These are phyloP conservation scores for Gaultheria prostrata DNA, from an alignment of 148 eudicot genomes.

Conservation along the genomic window DNA sequence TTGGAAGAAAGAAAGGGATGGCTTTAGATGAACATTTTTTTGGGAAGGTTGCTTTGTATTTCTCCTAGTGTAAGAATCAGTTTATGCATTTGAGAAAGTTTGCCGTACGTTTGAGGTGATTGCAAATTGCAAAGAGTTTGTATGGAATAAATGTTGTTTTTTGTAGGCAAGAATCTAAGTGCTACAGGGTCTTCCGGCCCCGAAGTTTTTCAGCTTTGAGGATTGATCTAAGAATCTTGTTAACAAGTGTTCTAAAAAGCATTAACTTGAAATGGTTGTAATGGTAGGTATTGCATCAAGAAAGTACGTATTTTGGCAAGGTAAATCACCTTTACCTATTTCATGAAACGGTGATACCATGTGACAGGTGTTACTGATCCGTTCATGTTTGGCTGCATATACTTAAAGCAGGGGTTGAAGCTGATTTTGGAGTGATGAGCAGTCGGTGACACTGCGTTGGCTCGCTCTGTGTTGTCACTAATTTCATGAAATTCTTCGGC, in stretches of 20 bases:
- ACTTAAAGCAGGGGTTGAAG: too few species aligned
- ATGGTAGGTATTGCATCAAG: too few species aligned
- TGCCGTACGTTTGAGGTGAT: background rate
- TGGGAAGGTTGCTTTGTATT: constrained; percentile 18
- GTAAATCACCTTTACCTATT: too few species aligned
- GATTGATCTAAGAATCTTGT: background rate
- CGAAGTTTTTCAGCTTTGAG: background rate
- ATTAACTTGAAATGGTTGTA: background rate
- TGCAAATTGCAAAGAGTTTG: too few species aligned
- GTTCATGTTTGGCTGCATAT: too few species aligned
- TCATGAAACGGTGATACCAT: too few species aligned
- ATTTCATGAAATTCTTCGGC: too few species aligned
- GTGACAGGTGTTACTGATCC: too few species aligned
- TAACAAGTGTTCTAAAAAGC: background rate
- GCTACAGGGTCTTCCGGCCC: background rate
- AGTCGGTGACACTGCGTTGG: too few species aligned
- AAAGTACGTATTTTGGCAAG: too few species aligned
- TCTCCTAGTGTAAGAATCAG: background rate
- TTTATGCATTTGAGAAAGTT: background rate
- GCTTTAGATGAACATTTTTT: constrained; percentile 15
- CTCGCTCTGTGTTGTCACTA: too few species aligned
- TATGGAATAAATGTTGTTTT: background rate
- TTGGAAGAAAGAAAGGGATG: constrained; percentile 24
- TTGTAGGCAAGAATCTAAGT: background rate
- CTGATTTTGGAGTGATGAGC: too few species aligned